phyloP scores from a whole-genome alignment of 1,284 basidiomycete species.

The Polyporus tsugae region DNA sequence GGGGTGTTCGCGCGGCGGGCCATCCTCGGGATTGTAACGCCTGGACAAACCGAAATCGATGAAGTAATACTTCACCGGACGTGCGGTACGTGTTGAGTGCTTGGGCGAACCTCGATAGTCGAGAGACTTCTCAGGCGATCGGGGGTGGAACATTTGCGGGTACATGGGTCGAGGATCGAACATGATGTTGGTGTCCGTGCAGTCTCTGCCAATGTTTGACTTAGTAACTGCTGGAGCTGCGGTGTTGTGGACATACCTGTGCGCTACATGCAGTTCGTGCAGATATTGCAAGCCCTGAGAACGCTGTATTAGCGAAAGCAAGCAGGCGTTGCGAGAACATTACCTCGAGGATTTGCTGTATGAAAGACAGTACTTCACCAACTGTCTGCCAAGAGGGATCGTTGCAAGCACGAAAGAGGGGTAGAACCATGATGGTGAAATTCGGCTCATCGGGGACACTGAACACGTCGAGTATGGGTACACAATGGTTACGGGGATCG shows the following conservation, averaged over 20 bases:
- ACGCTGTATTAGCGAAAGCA: neutral
- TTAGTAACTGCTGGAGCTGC: neutral
- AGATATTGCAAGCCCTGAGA: slow-evolving; percentile 35
- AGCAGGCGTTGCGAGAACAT: neutral
- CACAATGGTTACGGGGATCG: slow-evolving; percentile 40
- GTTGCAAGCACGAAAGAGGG: slow-evolving; percentile 31
- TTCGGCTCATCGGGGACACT: slow-evolving; percentile 7
- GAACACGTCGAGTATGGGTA: slow-evolving; percentile 38
- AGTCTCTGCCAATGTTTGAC: slow-evolving; percentile 43
- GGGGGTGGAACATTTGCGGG: slow-evolving; percentile 35
- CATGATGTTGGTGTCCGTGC: slow-evolving; percentile 32
- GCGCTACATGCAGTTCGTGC: slow-evolving; percentile 32
- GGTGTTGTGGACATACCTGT: slow-evolving; percentile 22
- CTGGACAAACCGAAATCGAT: slow-evolving; percentile 47
- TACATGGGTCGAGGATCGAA: neutral
- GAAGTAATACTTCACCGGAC: slow-evolving; percentile 41
- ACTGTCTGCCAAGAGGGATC: slow-evolving; percentile 30
- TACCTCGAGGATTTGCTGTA: slow-evolving; percentile 36
- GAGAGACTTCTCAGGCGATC: neutral
- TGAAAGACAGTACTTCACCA: slow-evolving; percentile 34
- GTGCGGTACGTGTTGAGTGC: slow-evolving; percentile 37
- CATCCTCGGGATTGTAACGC: slow-evolving; percentile 24
- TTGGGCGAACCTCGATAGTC: slow-evolving; percentile 28
- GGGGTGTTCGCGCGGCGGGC: slow-evolving; percentile 9
- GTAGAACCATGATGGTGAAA: slow-evolving; percentile 33